These are phyloP conservation scores for Podaxis rugospora DNA, from an alignment of 768 basidiomycete genomes.

Conservation along the genomic window DNA sequence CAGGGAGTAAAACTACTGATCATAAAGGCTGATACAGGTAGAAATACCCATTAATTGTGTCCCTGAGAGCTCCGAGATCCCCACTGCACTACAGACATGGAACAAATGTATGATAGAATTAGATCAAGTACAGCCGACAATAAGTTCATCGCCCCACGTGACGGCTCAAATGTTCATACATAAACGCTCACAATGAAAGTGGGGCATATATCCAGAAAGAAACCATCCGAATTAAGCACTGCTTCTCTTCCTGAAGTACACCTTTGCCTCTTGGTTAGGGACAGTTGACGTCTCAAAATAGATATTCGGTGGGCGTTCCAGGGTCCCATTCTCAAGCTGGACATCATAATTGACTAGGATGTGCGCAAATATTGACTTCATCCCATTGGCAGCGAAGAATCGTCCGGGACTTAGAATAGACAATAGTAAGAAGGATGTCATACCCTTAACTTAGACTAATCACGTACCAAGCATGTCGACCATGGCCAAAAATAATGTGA, in stretches of 20 bases:
- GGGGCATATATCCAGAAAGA: background rate
- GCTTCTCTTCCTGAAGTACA: background rate
- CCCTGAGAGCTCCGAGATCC: no score
- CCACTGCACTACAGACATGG: no score
- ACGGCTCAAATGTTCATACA: no score
- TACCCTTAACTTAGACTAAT: background rate
- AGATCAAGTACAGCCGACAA: no score
- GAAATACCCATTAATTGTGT: background rate
- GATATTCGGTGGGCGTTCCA: background rate
- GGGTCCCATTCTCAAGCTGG: slow-evolving; percentile 14
- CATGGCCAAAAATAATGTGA: slow-evolving; percentile 35
- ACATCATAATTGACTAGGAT: slow-evolving; percentile 35
- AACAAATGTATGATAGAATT: no score
- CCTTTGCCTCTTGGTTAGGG: slow-evolving; percentile 4
- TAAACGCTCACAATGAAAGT: background rate
- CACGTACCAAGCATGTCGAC: slow-evolving; percentile 26
- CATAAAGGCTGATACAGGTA: no score
- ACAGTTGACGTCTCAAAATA: background rate
- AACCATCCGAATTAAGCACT: background rate
- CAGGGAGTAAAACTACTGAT: slow-evolving; percentile 3
- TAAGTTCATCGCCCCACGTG: no score
- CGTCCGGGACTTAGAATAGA: slow-evolving; percentile 29
- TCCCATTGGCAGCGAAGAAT: slow-evolving; percentile 34
- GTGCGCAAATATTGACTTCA: slow-evolving; percentile 34
- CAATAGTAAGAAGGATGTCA: background rate